Base-by-base conservation (phyloP, 2,329 filamentous ascomycete species). In the Stromatinia cepivora region DNA sequence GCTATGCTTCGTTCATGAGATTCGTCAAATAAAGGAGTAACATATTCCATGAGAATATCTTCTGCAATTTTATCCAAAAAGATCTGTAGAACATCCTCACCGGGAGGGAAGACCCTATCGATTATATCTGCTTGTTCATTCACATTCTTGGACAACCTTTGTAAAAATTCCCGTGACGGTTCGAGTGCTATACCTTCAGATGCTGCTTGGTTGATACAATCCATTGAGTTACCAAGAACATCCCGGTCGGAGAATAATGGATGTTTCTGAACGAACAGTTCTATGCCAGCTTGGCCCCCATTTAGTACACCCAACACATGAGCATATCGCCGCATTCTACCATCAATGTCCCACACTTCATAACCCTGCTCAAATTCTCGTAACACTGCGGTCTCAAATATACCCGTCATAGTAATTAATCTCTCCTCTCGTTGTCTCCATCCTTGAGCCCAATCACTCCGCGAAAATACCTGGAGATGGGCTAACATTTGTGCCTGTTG, bases 361-460 rank as follows among this genome's bases (percentile, higher is more conserved):
- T 96, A 97, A 5, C 93, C 95, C 77, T 95, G 91, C 79, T 96
- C 92, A 74, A 99, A 99, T 79, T 99, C 95, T 62, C 91, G 87
- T 65, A 97, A 81, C 4, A 96, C 94, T 4, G 94, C 93, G 69
- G 90, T 93, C 80, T 98, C 94, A 76, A 99, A 99, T 70, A 95
- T 89, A 50, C 86, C 86, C 73, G 90, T 87, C 86, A 96, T 93
- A 34, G 85, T 86, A 50, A 87, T 83, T 28, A 99, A 82, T 77
- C 90, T 92, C 71, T 91, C 88, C 75, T 91, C 87, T 56, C 94
- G 84, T 74, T 88, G 84, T 61, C 82, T 80, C 84, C 91, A 94
- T 1, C 93, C 94, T 69, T 90, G 82, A 0, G 92, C 85, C 82
- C 87, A 92, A 79, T 99, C 95, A 76, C 92, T 93, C 76, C 88